Evolutionary conservation across 2,329 filamentous ascomycete species (phyloP).

Genomic region (Elsinoe perseae): DNA sequence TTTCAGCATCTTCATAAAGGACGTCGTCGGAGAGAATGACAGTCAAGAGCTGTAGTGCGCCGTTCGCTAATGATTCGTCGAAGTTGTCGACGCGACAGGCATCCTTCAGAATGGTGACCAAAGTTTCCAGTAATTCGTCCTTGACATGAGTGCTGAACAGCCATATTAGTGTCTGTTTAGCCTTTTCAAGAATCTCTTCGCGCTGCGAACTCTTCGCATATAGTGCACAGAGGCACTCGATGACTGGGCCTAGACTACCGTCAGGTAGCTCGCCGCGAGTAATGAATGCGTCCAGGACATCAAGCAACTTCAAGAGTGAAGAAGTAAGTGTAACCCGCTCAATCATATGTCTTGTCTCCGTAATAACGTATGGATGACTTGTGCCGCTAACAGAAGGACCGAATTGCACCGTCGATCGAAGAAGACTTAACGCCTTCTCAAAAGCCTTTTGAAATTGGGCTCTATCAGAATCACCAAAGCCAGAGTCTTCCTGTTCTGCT

Average conservation of each 20-base stretch:
- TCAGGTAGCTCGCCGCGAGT: slow-evolving; percentile 14
- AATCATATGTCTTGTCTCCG: slow-evolving; percentile 9
- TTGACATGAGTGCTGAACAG: slow-evolving; percentile 18
- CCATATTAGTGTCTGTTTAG: slow-evolving; percentile 17
- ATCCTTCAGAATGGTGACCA: slow-evolving; percentile 3
- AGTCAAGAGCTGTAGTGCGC: slow-evolving; percentile 11
- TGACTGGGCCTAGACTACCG: not conserved
- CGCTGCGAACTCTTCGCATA: slow-evolving; percentile 3
- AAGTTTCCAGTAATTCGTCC: slow-evolving; percentile 16
- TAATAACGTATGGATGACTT: slow-evolving; percentile 9
- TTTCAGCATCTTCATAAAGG: slow-evolving; percentile 3
- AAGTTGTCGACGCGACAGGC: not conserved
- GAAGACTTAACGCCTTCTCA: not conserved
- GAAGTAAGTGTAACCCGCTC: not conserved
- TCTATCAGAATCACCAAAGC: not conserved
- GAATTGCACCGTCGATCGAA: slow-evolving; percentile 9
- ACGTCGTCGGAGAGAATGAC: slow-evolving; percentile 9
- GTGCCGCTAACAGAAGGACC: slow-evolving; percentile 10
- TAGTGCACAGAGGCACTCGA: slow-evolving; percentile 7
- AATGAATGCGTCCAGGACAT: slow-evolving; percentile 14
- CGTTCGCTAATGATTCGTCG: not conserved
- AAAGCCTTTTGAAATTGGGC: not conserved
- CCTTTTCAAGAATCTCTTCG: slow-evolving; percentile 14
- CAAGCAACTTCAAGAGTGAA: not conserved
- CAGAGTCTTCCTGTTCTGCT: not conserved